Conservation (phyloP, 352 stramenopile genomes). For the Phytophthora kernoviae region DNA sequence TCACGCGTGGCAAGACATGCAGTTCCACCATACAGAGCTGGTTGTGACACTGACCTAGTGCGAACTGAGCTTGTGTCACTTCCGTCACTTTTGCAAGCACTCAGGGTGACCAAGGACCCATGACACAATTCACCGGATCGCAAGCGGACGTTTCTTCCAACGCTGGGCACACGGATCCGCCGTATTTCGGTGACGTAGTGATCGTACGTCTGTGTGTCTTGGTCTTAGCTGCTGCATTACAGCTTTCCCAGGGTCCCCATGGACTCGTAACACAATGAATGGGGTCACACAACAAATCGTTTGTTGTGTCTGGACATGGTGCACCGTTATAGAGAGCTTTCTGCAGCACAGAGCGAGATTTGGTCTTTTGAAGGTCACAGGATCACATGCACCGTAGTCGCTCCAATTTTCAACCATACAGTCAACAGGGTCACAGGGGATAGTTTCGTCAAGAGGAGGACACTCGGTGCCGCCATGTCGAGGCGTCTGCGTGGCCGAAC, state of each 20-base stretch:
- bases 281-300: conserved; percentile 56
- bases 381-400: conserved; percentile 47
- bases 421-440: conserved; percentile 46
- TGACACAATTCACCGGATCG: conserved; percentile 54
- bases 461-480: conserved; percentile 44
- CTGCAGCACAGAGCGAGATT: conserved; percentile 38
- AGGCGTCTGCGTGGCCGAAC: conserved; percentile 21
- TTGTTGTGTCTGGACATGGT: conserved; percentile 44
- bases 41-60: conserved; percentile 33
- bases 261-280: conserved; percentile 51
- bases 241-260: conserved; percentile 38
- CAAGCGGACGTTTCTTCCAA: conserved; percentile 37
- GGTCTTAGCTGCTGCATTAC: conserved; percentile 34
- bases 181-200: conserved; percentile 34
- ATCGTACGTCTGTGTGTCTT: conserved; percentile 46
- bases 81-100: conserved; percentile 29
- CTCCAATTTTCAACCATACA: conserved; percentile 50
- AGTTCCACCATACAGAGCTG: conserved; percentile 45
- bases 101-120: conserved; percentile 41
- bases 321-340: conserved; percentile 44
- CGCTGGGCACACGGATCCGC: conserved; percentile 32
- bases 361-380: conserved; percentile 51
- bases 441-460: conserved; percentile 35
- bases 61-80: conserved; percentile 30
- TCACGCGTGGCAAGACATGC: conserved; percentile 30